Conservation (phyloP, 345 rosid genomes). For the Eucalyptus melliodora region DNA sequence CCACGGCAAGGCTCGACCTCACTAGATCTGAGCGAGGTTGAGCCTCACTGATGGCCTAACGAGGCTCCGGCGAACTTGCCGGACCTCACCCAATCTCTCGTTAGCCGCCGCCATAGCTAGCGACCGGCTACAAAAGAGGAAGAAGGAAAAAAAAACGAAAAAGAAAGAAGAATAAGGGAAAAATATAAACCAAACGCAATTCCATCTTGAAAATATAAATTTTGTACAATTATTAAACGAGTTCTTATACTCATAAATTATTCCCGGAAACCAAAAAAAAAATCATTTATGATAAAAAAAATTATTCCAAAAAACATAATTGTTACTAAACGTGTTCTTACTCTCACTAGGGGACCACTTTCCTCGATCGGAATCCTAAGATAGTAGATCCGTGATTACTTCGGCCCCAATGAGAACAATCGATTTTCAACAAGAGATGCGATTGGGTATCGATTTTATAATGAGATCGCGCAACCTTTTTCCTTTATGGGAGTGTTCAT, state of each 20-base stretch:
- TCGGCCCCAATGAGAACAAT: fast-evolving
- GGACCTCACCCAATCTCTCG: fast-evolving
- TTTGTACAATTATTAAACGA: fast-evolving
- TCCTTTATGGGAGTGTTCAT: background rate
- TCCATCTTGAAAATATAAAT: no score
- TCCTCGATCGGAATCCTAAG: background rate
- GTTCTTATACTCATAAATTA: fast-evolving
- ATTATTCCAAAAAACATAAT: fast-evolving
- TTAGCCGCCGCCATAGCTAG: fast-evolving
- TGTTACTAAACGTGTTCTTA: fast-evolving
- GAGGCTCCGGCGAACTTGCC: fast-evolving
- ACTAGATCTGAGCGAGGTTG: fast-evolving
- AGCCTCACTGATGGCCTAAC: fast-evolving
- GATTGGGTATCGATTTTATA: background rate
- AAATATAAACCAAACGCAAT: fast-evolving
- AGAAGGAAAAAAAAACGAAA: fast-evolving
- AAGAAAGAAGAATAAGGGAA: no score
- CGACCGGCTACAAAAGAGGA: fast-evolving
- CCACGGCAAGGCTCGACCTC: no score
- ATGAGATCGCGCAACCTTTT: background rate
- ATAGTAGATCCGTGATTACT: fast-evolving
- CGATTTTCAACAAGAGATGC: background rate
- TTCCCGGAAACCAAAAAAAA: fast-evolving
- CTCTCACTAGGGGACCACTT: fast-evolving
- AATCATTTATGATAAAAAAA: no score